Evolutionary conservation across 2,329 filamentous ascomycete species (phyloP), one percentile per base, ranked within the genome.

Genomic region (Aspergillus viridinutans): DNA sequence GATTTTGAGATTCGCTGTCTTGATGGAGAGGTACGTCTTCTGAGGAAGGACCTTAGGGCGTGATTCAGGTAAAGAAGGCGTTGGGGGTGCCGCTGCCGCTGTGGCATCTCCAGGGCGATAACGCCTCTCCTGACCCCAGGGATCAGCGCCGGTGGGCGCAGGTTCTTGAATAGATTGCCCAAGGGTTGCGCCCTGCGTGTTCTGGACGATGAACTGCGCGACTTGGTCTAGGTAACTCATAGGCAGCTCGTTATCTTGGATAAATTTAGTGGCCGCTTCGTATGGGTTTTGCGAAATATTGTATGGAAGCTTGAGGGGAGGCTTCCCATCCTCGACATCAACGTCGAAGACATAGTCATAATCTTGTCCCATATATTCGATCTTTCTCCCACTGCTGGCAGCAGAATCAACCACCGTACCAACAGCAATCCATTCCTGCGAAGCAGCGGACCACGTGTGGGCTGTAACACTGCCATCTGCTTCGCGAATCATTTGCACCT

Each of bases 321-420:
- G 92, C 69, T 95, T 93, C 53, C 92, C 93, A 67, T 97, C 93
- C 71, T 96, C 90, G 60, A 97, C 95, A 66, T 96, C 92, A 26
- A 97, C 92, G 69, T 97, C 92, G 64, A 97, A 97, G 8, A 99
- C 92, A 67, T 89, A 97, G 70, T 99, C 94, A 72, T 96, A 99
- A 59, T 93, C 90, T 69, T 96, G 85, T 32, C 93, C 93, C 1
- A 90, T 80, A 69, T 93, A 88, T 57, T 87, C 82, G 7, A 85
- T 85, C 75, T 92, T 92, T 57, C 85, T 85, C 10, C 90, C 90
- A 62, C 86, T 90, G 69, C 91, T 95, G 40, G 89, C 91, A 4
- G 89, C 90, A 3, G 91, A 85, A 65, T 96, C 91, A 10, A 97
- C 94, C 0, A 99, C 92, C 0, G 92, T 96, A n/a, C 94, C 94